Percentiles rank a stretch among this genome's conserved stretches.
Conservation (phyloP, 2,329 filamentous ascomycete species). For the Aspergillus aculeatus region DNA sequence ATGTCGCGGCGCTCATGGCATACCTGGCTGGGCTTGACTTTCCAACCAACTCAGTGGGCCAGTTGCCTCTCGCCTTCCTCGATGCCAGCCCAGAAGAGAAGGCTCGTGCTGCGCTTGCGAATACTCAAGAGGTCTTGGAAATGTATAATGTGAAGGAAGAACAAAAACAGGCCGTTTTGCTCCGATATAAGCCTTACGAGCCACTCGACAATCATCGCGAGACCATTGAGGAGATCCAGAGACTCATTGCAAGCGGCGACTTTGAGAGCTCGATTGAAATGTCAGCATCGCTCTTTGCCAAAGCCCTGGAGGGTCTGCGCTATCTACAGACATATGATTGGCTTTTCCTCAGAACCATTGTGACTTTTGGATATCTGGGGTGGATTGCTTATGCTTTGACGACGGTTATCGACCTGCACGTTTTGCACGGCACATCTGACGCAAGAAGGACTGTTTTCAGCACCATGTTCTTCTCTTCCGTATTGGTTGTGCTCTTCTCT, state of each 20-base stretch:
- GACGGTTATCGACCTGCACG: conserved; percentile 83
- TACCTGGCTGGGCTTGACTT: conserved; percentile 85
- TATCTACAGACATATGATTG: conserved; percentile 99
- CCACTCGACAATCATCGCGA: conserved; percentile 64
- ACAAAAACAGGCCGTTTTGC: conserved; percentile 70
- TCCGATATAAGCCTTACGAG: conserved; percentile 75
- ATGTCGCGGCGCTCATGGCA: conserved; percentile 93
- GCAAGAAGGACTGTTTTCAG: conserved; percentile 62
- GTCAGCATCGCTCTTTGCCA: conserved; percentile 72
- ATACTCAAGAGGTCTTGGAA: conserved; percentile 83
- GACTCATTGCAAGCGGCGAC: conserved; percentile 63
- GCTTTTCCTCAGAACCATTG: conserved; percentile 85
- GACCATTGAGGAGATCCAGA: conserved; percentile 61
- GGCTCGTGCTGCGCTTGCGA: conserved; percentile 78
- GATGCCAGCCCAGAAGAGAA: conserved; percentile 72
- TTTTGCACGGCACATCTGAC: conserved; percentile 68
- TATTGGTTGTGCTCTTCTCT: conserved; percentile 73
- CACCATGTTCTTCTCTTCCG: conserved; percentile 68
- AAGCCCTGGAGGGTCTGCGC: conserved; percentile 76
- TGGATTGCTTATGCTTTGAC: conserved; percentile 94
- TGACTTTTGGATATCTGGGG: conserved; percentile 87
- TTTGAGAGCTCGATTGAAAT: conserved; percentile 77
- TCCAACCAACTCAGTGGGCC: conserved; percentile 93
- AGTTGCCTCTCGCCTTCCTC: conserved; percentile 81
- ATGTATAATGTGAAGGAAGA: conserved; percentile 96